Percentiles rank a stretch among this genome's conserved stretches.
Evolutionary conservation across 306 rosid genomes (phyloP).

Genomic region (Spatholobus suberectus): DNA sequence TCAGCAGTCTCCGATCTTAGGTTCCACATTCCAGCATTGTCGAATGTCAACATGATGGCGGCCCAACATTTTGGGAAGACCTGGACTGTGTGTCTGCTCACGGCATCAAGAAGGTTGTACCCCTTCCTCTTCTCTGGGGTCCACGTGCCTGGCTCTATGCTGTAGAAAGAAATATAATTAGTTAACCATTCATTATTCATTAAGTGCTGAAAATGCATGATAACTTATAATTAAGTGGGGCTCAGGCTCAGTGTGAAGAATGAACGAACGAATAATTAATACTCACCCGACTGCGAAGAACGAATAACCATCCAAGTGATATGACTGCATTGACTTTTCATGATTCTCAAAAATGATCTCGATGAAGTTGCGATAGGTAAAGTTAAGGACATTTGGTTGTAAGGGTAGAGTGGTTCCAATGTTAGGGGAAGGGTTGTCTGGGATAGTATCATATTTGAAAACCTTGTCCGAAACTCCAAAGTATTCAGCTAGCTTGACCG

Average conservation of each 20-base stretch:
- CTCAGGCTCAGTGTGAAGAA: too few relatives aligned
- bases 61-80: constrained; percentile 71
- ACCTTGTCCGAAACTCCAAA: neutral
- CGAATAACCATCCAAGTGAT: constrained; percentile 4
- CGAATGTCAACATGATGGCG: constrained; percentile 51
- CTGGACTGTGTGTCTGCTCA: constrained; percentile 72
- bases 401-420: neutral
- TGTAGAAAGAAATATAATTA: too few relatives aligned
- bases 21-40: constrained; percentile 72
- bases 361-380: constrained; percentile 42
- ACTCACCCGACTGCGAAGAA: neutral
- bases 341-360: constrained; percentile 39
- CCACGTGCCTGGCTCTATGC: constrained; percentile 74
- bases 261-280: too few relatives aligned
- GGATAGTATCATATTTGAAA: constrained; percentile 1
- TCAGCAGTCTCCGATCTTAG: constrained; percentile 52
- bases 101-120: constrained; percentile 68
- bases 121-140: constrained; percentile 50
- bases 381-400: neutral
- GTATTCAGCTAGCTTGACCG: neutral
- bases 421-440: neutral
- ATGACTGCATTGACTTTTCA: neutral
- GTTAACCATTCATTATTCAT: too few relatives aligned
- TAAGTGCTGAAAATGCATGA: too few relatives aligned
- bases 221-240: too few relatives aligned